Base-by-base conservation (phyloP, 2,329 filamentous ascomycete species). In the Fusarium subglutinans region DNA sequence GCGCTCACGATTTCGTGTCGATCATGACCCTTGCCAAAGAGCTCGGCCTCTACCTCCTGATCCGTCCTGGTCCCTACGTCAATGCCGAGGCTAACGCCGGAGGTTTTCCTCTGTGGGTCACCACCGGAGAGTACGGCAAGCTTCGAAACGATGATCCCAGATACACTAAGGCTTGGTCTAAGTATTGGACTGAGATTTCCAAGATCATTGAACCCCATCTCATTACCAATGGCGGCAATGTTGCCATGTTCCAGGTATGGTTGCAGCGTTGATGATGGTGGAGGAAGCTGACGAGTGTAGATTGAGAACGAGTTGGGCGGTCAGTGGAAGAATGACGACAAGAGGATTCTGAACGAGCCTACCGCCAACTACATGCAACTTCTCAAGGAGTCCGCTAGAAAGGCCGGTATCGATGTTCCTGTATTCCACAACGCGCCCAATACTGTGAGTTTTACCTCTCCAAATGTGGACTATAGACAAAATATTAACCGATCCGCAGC, bases 11-110 rank as follows among this genome's bases (percentile, higher is more conserved):
- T 55, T 82, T 89, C 53, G 84, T 85, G 3, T 78, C 78, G 17
- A 88, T 87, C 74, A 86, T 88, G 77, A 79, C 79, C 14, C 79
- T 85, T 18, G 86, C 86, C 4, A 83, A 87, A 54, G 84, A 87
- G 54, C 81, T 85, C 58, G 86, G 85, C 1, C 73, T 88, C 38
- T 80, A 85, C 20, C 79, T 87, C 5, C 81, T 87, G 3, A 72
- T 79, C 30, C 83, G 90, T 1, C 88, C 89, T 1, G 90, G 90
- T 0, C 89, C 89, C 0, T 92, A 92, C 64, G 86, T 90, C 65
- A 92, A 92, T 70, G 90, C 90, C 3, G 90, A 92, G 77, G 85
- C 89, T 7, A 90, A 88, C 70, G 89, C 87, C 2, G 90, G 90
- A 38, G 90, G 90, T 0, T 89, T 90, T 64, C 89, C 90, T 1